Conservation (phyloP, 208 protist genomes). For the Leishmania major region DNA sequence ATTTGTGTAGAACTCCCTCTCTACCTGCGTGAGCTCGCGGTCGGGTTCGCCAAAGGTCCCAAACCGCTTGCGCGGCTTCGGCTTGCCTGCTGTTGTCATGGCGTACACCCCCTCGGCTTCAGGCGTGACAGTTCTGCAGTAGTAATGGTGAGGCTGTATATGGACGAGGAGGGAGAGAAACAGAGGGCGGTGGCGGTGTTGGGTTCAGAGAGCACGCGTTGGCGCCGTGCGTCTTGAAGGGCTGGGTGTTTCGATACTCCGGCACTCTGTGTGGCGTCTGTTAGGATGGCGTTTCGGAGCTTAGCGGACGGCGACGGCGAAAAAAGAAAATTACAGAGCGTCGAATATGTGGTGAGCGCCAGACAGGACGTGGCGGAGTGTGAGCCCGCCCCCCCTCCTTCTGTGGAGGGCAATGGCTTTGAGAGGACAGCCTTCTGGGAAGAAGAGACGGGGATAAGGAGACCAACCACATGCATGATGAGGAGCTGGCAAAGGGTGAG, state of each 20-base stretch:
- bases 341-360: background rate
- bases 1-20: background rate
- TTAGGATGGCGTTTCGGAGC: background rate
- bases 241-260: background rate
- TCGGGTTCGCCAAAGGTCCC: slow-evolving; percentile 6
- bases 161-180: background rate
- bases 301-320: background rate
- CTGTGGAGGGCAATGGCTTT: background rate
- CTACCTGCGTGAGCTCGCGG: slow-evolving; percentile 5
- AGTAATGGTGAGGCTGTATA: background rate
- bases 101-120: background rate
- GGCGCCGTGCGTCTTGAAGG: background rate
- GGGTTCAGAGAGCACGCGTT: background rate
- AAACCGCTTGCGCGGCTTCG: background rate
- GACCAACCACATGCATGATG: background rate
- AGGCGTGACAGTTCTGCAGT: background rate
- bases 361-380: background rate
- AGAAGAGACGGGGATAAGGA: background rate
- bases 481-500: no score
- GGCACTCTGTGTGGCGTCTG: background rate
- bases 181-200: no score
- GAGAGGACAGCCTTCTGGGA: background rate
- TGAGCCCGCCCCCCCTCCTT: background rate
- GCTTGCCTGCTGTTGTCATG: background rate
- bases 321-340: background rate